phyloP scores from a whole-genome alignment of 495 filamentous ascomycete species.

The Terfezia boudieri region DNA sequence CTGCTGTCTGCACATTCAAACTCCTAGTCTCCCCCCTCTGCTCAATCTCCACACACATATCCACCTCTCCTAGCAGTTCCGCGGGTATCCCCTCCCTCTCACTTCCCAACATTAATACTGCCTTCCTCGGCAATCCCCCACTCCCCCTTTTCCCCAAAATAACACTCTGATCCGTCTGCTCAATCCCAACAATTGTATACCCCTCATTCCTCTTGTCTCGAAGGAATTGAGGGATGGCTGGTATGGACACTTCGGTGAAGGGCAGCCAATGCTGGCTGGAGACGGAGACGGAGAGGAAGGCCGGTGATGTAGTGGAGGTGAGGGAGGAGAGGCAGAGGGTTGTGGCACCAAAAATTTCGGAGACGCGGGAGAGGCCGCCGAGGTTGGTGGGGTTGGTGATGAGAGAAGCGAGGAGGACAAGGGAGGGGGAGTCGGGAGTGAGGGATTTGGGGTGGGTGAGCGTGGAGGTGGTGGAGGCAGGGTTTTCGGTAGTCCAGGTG shows the following conservation, averaged over 20 bases:
- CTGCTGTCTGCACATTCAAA: constrained; percentile 32
- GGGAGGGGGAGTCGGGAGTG: constrained; percentile 2
- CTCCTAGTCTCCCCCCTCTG: constrained; percentile 28
- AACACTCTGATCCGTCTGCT: constrained; percentile 27
- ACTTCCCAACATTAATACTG: constrained; percentile 25
- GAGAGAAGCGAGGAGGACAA: constrained; percentile 28
- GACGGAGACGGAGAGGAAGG: constrained; percentile 25
- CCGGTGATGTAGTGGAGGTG: constrained; percentile 16
- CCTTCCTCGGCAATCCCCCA: constrained; percentile 21
- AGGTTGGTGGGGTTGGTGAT: constrained; percentile 27
- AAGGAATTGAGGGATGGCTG: constrained; percentile 18
- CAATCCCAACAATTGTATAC: constrained; percentile 25
- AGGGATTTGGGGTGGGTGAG: not conserved
- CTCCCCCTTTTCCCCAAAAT: constrained; percentile 11
- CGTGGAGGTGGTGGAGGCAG: not conserved
- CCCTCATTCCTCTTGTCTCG: constrained; percentile 18
- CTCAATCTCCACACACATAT: constrained; percentile 27
- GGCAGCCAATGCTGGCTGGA: constrained; percentile 24
- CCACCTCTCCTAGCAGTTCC: constrained; percentile 23
- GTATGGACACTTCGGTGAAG: constrained; percentile 20
- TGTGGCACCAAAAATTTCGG: constrained; percentile 26
- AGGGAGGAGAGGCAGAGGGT: constrained; percentile 19
- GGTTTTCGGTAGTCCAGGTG: not conserved
- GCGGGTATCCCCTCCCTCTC: constrained; percentile 27
- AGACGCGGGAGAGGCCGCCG: constrained; percentile 26